phyloP scores from a whole-genome alignment of 805 yeast species.

The Saturnispora diversa region DNA sequence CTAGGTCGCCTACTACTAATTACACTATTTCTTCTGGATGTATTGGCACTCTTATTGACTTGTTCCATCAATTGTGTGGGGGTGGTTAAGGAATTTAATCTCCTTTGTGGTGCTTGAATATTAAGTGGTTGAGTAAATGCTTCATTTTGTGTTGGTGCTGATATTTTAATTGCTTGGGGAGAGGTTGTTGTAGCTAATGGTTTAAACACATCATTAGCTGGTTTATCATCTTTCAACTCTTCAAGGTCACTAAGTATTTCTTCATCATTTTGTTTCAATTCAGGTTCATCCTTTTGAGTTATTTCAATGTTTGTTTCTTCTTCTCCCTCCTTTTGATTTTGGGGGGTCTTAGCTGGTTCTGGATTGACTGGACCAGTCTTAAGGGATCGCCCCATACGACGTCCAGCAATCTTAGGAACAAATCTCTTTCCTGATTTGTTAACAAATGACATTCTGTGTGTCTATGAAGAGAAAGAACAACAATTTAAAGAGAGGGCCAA shows the following conservation, averaged over 20 bases:
- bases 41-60: not conserved
- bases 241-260: constrained; percentile 10
- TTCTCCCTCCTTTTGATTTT: not conserved
- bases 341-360: constrained; percentile 2
- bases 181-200: not conserved
- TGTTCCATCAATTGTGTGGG: constrained; percentile 11
- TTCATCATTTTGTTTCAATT: not conserved
- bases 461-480: not conserved
- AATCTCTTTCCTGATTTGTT: constrained; percentile 55
- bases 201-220: not conserved
- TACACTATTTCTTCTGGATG: constrained; percentile 11
- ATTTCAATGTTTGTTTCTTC: not conserved
- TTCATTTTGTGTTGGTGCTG: not conserved
- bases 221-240: constrained; percentile 5
- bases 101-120: not conserved
- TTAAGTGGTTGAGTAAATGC: not conserved
- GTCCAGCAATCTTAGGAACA: constrained; percentile 41
- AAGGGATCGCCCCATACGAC: not conserved
- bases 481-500: not conserved
- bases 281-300: not conserved
- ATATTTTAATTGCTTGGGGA: not conserved
- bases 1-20: constrained; percentile 5
- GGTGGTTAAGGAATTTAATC: constrained; percentile 14
- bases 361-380: not conserved
- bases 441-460: constrained; percentile 16